phyloP scores from a whole-genome alignment of 129 eudicot genomes.

The Centaurea solstitialis region DNA sequence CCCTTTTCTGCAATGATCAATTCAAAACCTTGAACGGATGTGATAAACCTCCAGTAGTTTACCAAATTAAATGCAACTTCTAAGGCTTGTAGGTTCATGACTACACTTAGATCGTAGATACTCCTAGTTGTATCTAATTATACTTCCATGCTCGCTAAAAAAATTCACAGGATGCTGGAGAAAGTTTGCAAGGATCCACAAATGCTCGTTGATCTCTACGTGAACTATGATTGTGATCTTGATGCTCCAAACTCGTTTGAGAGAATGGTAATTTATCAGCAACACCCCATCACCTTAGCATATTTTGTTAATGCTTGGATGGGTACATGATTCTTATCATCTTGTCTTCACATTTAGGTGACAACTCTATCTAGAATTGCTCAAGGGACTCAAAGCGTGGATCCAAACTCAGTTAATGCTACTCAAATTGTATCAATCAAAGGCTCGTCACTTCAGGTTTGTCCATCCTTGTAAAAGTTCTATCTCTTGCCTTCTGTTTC shows the following conservation, averaged over 20 bases:
- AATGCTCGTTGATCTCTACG: slow-evolving; percentile 90
- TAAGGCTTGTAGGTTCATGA: not conserved
- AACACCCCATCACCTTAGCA: not conserved
- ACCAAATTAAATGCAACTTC: not conserved
- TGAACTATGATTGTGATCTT: slow-evolving; percentile 98
- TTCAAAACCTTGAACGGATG: slow-evolving; percentile 2
- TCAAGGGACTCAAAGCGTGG: slow-evolving; percentile 90
- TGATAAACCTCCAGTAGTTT: not conserved
- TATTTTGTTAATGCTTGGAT: slow-evolving; percentile 13
- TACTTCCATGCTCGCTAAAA: slow-evolving; percentile 4
- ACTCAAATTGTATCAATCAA: slow-evolving; percentile 75
- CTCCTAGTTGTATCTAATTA: slow-evolving; percentile 1
- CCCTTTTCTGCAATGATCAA: slow-evolving; percentile 3
- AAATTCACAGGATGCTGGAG: slow-evolving; percentile 76
- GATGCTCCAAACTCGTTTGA: slow-evolving; percentile 95
- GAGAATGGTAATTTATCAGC: slow-evolving; percentile 55
- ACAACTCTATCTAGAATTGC: slow-evolving; percentile 86
- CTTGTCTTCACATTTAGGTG: slow-evolving; percentile 51
- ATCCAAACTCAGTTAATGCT: slow-evolving; percentile 79
- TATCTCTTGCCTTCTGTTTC: not conserved
- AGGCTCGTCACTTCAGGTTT: slow-evolving; percentile 91
- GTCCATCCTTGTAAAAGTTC: slow-evolving; percentile 4
- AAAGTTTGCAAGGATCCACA: slow-evolving; percentile 92
- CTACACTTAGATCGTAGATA: not conserved
- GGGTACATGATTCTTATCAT: slow-evolving; percentile 4